Evolutionary conservation across 371 early-diverging fungal genomes (phyloP), one percentile per base, ranked within the genome.

Genomic region (Massospora cicadina): DNA sequence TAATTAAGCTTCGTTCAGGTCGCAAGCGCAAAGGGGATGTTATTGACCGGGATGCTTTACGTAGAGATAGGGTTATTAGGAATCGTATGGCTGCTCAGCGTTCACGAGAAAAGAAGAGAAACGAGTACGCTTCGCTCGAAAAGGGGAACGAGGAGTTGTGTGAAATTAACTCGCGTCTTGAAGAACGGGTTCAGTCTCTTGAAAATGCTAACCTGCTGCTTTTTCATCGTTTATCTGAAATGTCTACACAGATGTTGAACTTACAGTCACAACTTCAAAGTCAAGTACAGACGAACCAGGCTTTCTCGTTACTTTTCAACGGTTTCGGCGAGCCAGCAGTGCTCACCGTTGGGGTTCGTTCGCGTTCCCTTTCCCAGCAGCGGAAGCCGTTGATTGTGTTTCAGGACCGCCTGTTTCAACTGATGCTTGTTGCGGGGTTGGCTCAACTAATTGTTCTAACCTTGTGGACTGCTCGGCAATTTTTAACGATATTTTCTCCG

Each of bases 21-120:
- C 71, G 68, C 62, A 74, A 70, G 68, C 68, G 73, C 29, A 63
- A 74, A 17, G 65, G 70, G 28, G 77, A 77, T 58, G 75, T 75
- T n/a, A 63, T 67, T 13, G 76, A 77, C 67, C 75, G 76, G 67
- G 79, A 78, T 67, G 76, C 77, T 24, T 75, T 76, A 66, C 77
- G 74, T 53, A 75, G 76, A 10, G 78, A 78, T 58, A 76, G 89
- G 68, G 84, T 88, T 21, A 69, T 91, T 65, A 82, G 90, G 53
- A 92, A 92, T 75, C 80, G 92, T 23, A 84, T 87, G 25, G 92
- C 92, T n/a, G 92, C 92, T 29, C 90, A 90, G 73, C 79, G 84
- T 32, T 88, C 88, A 55, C 83, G 92, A 32, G 92, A 91, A 72
- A 88, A 86, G 75, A 90, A 90, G 74, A 82, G 86, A 56, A 78